phyloP scores from a whole-genome alignment of 768 basidiomycete genomes.

The Russula olivacea region DNA sequence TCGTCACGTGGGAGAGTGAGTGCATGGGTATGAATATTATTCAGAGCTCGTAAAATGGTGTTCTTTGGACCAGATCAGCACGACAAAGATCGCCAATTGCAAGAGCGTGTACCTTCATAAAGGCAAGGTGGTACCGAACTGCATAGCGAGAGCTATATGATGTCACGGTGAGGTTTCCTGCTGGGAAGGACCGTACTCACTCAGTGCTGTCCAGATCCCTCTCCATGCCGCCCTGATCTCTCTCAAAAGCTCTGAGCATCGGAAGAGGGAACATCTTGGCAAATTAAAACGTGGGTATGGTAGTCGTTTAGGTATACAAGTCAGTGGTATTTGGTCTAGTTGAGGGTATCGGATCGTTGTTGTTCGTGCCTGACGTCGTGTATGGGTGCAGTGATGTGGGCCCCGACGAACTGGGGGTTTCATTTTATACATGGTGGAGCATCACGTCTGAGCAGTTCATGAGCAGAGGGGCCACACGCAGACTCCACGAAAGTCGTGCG shows the following conservation, averaged over 20 bases:
- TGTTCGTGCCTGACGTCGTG: neutral
- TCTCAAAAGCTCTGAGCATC: conserved; percentile 7
- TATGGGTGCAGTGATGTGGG: neutral
- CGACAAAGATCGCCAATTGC: neutral
- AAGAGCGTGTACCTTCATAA: conserved; percentile 13
- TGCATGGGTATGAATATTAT: conserved; percentile 16
- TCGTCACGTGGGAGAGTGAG: neutral
- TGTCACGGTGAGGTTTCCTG: neutral
- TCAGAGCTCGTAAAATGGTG: conserved; percentile 21
- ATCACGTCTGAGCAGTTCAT: conserved; percentile 1
- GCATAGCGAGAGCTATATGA: conserved; percentile 13
- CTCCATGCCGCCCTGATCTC: neutral
- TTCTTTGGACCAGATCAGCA: conserved; percentile 13
- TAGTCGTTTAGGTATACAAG: neutral
- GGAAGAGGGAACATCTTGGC: conserved; percentile 19
- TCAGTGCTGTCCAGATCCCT: conserved; percentile 13
- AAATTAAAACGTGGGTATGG: neutral
- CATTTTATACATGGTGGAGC: conserved; percentile 7
- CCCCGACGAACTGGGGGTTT: neutral
- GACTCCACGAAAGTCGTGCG: neutral
- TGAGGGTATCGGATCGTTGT: conserved; percentile 9
- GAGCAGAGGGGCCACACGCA: neutral
- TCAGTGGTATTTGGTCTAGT: neutral
- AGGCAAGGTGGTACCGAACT: conserved; percentile 17
- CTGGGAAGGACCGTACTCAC: neutral